phyloP scores from a whole-genome alignment of 2,329 filamentous ascomycete species.

The Ilyonectria destructans region DNA sequence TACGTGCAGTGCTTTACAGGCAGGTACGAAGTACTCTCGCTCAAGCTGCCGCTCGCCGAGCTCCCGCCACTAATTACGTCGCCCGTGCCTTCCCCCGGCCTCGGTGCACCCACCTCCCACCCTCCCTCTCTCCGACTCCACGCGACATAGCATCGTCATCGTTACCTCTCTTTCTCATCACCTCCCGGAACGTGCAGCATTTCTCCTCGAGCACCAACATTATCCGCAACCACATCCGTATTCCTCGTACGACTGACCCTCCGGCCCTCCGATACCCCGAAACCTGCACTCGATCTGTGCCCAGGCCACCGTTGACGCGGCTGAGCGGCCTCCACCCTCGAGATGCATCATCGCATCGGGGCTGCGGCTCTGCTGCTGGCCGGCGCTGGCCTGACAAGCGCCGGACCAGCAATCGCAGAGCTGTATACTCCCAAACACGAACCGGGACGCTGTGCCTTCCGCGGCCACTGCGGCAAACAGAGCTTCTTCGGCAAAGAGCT shows the following conservation, averaged over 20 bases:
- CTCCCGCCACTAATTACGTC: conserved; percentile 35
- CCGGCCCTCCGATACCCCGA: conserved; percentile 39
- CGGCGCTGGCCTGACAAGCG: neutral
- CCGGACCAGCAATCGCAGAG: conserved; percentile 47
- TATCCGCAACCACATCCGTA: conserved; percentile 36
- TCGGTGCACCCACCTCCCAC: conserved; percentile 23
- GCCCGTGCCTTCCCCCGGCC: conserved; percentile 31
- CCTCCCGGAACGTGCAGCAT: conserved; percentile 3
- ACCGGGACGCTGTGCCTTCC: conserved; percentile 89
- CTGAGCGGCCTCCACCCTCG: conserved; percentile 40
- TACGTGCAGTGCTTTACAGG: neutral
- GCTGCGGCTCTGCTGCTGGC: conserved; percentile 51
- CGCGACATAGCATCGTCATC: conserved; percentile 20
- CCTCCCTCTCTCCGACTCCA: conserved; percentile 22
- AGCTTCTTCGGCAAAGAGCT: conserved; percentile 91
- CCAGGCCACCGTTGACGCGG: conserved; percentile 20
- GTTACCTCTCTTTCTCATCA: conserved; percentile 9
- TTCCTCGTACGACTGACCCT: conserved; percentile 24
- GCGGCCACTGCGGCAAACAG: conserved; percentile 92
- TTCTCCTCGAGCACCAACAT: conserved; percentile 23
- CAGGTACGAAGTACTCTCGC: neutral
- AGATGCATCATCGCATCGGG: conserved; percentile 56
- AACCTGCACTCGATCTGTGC: conserved; percentile 30
- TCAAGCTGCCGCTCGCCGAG: conserved; percentile 34
- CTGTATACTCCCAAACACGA: conserved; percentile 79